These are phyloP conservation scores for Penicillium pancosmium DNA, from an alignment of 495 filamentous ascomycete species.

Conservation along the genomic window DNA sequence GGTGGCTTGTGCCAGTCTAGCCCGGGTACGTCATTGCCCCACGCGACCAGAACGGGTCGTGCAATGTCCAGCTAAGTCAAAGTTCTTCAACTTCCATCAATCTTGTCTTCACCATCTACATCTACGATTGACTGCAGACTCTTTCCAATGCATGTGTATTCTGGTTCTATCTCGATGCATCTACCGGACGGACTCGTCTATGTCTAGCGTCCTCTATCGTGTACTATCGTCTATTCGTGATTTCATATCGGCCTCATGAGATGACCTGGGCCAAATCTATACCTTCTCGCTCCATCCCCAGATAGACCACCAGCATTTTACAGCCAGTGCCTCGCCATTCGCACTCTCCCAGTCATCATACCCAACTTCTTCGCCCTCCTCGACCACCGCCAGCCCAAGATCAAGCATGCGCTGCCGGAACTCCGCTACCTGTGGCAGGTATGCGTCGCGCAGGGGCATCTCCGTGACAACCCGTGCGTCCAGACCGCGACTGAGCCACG, in stretches of 20 bases:
- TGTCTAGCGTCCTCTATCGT: constrained; percentile 31
- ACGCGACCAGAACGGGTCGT: constrained; percentile 15
- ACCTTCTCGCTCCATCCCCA: constrained; percentile 58
- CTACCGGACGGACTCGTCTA: constrained; percentile 10
- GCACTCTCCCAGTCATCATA: constrained; percentile 70
- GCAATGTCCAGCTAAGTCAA: neutral
- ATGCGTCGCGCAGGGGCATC: constrained; percentile 65
- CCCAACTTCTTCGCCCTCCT: constrained; percentile 66
- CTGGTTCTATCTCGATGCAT: constrained; percentile 1
- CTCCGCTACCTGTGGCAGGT: constrained; percentile 53
- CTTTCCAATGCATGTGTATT: neutral
- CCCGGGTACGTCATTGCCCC: constrained; percentile 22
- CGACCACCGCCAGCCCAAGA: constrained; percentile 54
- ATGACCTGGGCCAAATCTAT: constrained; percentile 9
- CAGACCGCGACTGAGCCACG: constrained; percentile 51
- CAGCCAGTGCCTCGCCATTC: constrained; percentile 50
- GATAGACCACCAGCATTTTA: constrained; percentile 69
- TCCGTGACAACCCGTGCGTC: constrained; percentile 62
- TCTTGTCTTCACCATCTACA: neutral
- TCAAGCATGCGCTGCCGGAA: constrained; percentile 57
- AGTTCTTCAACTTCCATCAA: constrained; percentile 3
- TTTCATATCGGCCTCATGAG: constrained; percentile 12
- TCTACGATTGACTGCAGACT: neutral
- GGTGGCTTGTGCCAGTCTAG: neutral
- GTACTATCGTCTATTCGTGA: constrained; percentile 36